phyloP scores from a whole-genome alignment of 1,284 basidiomycete genomes.

The Sanghuangporus weigelae region DNA sequence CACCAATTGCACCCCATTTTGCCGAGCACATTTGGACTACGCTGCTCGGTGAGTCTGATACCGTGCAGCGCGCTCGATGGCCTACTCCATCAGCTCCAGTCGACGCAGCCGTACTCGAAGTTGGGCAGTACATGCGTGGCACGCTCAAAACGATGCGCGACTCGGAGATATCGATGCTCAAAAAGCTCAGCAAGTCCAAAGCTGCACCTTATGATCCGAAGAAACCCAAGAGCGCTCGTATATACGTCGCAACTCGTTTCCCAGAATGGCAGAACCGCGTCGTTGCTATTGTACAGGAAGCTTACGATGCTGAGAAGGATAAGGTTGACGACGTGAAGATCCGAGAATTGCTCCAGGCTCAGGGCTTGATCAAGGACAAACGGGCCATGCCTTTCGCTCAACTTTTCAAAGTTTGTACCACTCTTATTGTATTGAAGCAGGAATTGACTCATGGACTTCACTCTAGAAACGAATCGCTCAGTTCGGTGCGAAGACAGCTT shows the following conservation, averaged over 20 bases:
- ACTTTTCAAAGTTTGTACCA: constrained; percentile 70
- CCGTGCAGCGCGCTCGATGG: constrained; percentile 82
- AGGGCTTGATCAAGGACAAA: constrained; percentile 95
- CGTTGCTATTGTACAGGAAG: constrained; percentile 70
- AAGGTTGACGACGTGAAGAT: constrained; percentile 84
- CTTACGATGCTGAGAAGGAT: constrained; percentile 56
- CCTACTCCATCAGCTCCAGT: constrained; percentile 58
- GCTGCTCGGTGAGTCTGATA: constrained; percentile 68
- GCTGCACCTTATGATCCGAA: constrained; percentile 69
- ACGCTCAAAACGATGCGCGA: constrained; percentile 89
- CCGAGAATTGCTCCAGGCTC: constrained; percentile 61
- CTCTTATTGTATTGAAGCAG: background rate
- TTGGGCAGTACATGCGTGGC: constrained; percentile 79
- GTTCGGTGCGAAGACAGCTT: constrained; percentile 75
- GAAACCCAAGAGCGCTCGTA: constrained; percentile 78
- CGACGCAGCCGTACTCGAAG: constrained; percentile 62
- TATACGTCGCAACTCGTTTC: constrained; percentile 90
- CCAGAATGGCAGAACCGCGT: constrained; percentile 92
- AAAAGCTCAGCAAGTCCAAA: constrained; percentile 69
- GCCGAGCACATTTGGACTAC: constrained; percentile 87
- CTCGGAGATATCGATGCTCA: constrained; percentile 75
- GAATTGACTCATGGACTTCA: background rate
- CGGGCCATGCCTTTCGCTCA: constrained; percentile 94
- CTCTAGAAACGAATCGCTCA: constrained; percentile 78
- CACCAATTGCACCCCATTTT: constrained; percentile 93